Conservation (phyloP, 768 basidiomycete species). For the Leccinum obscurum region DNA sequence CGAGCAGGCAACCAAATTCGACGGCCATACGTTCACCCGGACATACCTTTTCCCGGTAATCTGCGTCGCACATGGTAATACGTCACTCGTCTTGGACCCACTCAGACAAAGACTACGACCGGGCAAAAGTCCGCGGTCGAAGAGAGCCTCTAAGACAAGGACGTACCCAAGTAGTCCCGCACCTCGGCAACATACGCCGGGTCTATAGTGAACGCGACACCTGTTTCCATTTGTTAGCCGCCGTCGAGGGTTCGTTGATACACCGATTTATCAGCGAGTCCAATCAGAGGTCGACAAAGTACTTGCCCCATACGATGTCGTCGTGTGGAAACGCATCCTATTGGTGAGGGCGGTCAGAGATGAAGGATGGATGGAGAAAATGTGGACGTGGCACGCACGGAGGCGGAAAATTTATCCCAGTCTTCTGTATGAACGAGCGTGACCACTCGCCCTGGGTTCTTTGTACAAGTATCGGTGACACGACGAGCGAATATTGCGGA, state of each 20-base stretch:
- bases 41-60: conserved; percentile 81
- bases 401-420: conserved; percentile 75
- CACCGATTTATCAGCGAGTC: not conserved
- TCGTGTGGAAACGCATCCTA: conserved; percentile 36
- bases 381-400: conserved; percentile 41
- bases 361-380: not conserved
- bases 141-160: not conserved
- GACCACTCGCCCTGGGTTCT: conserved; percentile 88
- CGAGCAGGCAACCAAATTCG: not conserved
- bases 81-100: not conserved
- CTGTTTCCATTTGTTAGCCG: conserved; percentile 36
- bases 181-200: conserved; percentile 73
- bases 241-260: not conserved
- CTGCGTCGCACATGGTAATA: conserved; percentile 35
- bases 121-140: not conserved
- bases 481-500: not conserved
- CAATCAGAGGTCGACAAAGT: not conserved
- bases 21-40: not conserved
- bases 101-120: not conserved
- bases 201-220: conserved; percentile 87
- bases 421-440: conserved; percentile 87
- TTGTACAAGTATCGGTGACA: not conserved
- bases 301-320: conserved; percentile 63
- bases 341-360: not conserved
- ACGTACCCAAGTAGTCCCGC: conserved; percentile 76